Conservation (phyloP, 108 stramenopile genomes). For the Aurantiochytrium sp. region DNA sequence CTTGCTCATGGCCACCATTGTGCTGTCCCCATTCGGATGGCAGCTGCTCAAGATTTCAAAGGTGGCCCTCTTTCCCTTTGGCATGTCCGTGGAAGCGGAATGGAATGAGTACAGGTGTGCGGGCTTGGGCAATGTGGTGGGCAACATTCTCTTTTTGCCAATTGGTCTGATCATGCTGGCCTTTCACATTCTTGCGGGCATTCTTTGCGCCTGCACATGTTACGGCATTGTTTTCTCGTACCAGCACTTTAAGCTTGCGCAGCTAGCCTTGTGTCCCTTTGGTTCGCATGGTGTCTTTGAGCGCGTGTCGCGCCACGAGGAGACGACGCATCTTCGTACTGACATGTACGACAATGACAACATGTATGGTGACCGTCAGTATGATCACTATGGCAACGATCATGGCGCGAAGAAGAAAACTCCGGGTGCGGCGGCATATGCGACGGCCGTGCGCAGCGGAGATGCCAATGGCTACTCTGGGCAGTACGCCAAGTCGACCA, state of each 20-base stretch:
- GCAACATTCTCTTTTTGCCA: neutral
- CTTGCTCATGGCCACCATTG: neutral
- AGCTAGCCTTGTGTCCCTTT: neutral
- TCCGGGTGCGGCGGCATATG: too few species aligned
- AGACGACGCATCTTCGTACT: neutral
- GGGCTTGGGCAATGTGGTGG: neutral
- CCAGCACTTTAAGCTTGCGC: conserved; percentile 7
- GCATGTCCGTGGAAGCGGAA: neutral
- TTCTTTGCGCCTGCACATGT: conserved; percentile 1
- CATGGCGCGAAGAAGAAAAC: too few species aligned
- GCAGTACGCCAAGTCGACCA: neutral
- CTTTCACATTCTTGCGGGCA: neutral
- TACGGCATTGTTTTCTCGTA: neutral
- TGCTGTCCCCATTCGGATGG: neutral
- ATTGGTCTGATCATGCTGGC: neutral
- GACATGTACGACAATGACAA: neutral
- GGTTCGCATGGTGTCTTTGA: neutral
- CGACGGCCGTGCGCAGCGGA: neutral
- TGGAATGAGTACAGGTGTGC: neutral
- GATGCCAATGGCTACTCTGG: neutral
- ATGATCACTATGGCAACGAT: neutral
- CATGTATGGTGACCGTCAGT: neutral
- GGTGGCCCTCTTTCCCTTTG: neutral
- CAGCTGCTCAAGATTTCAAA: neutral
- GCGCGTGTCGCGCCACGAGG: neutral